A percentile compares a stretch with the other conserved stretches of the same genome.
Evolutionary conservation across 1,139 yeast genomes (phyloP).

Genomic region (Candida tetrigidarum): DNA sequence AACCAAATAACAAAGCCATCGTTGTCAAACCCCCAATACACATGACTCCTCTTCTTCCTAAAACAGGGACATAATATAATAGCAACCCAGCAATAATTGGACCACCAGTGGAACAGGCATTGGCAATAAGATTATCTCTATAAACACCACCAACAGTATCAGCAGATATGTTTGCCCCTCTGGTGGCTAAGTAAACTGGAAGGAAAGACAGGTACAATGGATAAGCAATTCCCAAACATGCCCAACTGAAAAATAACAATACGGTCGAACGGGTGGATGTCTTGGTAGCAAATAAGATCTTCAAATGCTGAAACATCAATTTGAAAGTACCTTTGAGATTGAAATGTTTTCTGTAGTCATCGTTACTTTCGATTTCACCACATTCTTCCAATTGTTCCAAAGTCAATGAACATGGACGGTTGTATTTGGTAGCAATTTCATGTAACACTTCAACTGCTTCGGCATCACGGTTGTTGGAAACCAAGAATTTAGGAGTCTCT

Average conservation of each 20-base stretch:
- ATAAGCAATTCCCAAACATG: conserved; percentile 41
- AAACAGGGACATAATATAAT: conserved; percentile 26
- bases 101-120: conserved; percentile 33
- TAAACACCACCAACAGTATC: conserved; percentile 30
- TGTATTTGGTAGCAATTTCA: conserved; percentile 43
- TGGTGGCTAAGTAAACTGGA: conserved; percentile 39
- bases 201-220: conserved; percentile 44
- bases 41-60: conserved; percentile 39
- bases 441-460: conserved; percentile 47
- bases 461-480: conserved; percentile 55
- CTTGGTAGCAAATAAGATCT: conserved; percentile 30
- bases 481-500: conserved; percentile 62
- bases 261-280: conserved; percentile 31
- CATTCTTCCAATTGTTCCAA: conserved; percentile 47
- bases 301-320: conserved; percentile 27
- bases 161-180: conserved; percentile 43
- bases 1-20: conserved; percentile 39
- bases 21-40: conserved; percentile 35
- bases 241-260: conserved; percentile 38
- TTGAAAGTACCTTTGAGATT: conserved; percentile 23
- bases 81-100: conserved; percentile 38
- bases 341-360: conserved; percentile 25
- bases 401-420: conserved; percentile 46
- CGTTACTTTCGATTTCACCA: conserved; percentile 41
- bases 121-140: conserved; percentile 34